Conservation (phyloP, 176 grass and related monocot species). For the Bonia amplexicaulis region DNA sequence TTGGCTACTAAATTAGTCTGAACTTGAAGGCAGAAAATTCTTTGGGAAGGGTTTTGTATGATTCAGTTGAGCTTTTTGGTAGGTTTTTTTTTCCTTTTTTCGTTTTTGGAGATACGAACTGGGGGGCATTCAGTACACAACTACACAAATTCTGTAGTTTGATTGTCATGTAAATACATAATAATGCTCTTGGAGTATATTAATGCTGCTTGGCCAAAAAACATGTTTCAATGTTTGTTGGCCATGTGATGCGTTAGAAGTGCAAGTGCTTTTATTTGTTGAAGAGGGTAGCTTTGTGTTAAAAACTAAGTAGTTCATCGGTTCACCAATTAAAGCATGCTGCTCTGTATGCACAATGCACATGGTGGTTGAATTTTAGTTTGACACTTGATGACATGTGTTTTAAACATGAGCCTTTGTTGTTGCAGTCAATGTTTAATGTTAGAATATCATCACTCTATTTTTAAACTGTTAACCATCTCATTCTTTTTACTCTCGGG, state of each 20-base stretch:
- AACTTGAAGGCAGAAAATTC: not conserved
- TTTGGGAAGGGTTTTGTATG: not conserved
- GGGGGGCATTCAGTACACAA: not conserved
- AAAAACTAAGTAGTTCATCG: not conserved
- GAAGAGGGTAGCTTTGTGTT: not conserved
- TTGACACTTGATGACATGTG: not conserved
- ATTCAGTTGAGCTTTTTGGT: not conserved
- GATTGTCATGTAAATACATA: not conserved
- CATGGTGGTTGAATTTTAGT: not conserved
- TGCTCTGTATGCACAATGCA: not conserved
- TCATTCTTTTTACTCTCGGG: not conserved
- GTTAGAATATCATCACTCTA: not conserved
- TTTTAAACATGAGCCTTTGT: not conserved
- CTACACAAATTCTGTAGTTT: not conserved
- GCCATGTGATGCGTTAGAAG: not conserved
- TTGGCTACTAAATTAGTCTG: not conserved
- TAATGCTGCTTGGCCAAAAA: not conserved
- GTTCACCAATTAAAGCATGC: not conserved
- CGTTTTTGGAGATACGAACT: not conserved
- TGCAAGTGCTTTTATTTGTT: not conserved
- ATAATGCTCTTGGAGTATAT: not conserved
- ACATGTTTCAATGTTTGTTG: not conserved
- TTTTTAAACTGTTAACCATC: not conserved
- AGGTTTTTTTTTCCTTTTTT: accelerated
- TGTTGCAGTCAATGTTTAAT: not conserved